Evolutionary conservation across 2,329 filamentous ascomycete genomes (phyloP), one percentile per base, ranked within the genome.

Genomic region (Cladosporium sp.): DNA sequence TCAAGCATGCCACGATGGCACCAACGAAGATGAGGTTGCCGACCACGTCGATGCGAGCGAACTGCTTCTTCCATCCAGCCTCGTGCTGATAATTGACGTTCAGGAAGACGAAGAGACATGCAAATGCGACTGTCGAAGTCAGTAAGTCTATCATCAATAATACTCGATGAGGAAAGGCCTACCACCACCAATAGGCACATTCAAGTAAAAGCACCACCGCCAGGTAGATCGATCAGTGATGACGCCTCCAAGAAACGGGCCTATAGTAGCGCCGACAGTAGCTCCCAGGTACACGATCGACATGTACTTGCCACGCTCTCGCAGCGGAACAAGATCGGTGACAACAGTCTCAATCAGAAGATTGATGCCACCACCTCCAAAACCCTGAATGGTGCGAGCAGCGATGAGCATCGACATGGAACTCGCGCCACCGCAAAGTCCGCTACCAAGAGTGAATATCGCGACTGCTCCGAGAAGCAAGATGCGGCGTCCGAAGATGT

Each of bases 311-410:
- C 79, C 80, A 59, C 84, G 74, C 66, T 84, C 77, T 4, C 79
- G 73, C 13, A 86, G 73, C 0, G 83, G 80, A 0, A 85, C 79
- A 3, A 86, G 71, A 64, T 86, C 84, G 26, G 78, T 82, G 8
- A 85, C 75, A 21, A 86, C 79, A 60, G 85, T 78, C 26, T 82
- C 80, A 5, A 79, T 75, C 2, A 85, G 73, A 48, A 82, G 71
- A 58, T 77, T 78, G 67, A 82, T 78, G 0, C 82, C 83, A 5
- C 79, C 82, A 1, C 74, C 78, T 0, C 83, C 83, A 2, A 82
- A 67, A 0, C 87, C 86, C 65, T 88, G 85, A 1, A 88, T 73
- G 0, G 79, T 79, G 0, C 86, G 79, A 18, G 83, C 84, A 67
- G 78, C 80, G 16, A 89, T 84, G 2, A 89, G 75, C 71, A 82